Percentiles rank a stretch among this genome's conserved stretches.
Conservation (phyloP, 2,329 filamentous ascomycete species). For the Monosporascus sp. region DNA sequence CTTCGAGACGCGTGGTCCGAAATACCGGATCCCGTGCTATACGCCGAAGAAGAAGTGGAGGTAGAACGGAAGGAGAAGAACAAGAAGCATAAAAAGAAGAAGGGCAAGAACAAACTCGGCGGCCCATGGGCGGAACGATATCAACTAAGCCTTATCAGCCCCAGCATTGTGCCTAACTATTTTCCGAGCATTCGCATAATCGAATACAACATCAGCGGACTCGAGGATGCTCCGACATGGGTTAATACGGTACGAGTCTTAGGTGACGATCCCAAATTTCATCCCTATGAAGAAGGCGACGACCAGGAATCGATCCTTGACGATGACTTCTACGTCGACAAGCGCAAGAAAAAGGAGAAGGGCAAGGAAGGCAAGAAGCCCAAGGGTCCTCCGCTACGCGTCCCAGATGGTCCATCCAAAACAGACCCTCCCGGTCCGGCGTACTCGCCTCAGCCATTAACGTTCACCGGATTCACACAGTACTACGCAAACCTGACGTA, state of each 20-base stretch:
- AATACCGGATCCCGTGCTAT: constrained; percentile 52
- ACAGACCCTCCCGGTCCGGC: constrained; percentile 76
- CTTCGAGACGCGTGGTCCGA: constrained; percentile 73
- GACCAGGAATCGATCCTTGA: constrained; percentile 19
- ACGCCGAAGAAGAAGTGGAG: constrained; percentile 18
- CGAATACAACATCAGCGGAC: constrained; percentile 84
- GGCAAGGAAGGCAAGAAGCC: constrained; percentile 43
- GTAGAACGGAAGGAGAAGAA: constrained; percentile 41
- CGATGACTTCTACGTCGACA: constrained; percentile 23
- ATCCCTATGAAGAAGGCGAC: constrained; percentile 2
- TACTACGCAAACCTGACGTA: constrained; percentile 92
- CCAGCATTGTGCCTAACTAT: constrained; percentile 89
- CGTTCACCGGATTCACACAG: constrained; percentile 76
- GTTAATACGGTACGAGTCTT: constrained; percentile 13
- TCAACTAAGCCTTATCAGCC: constrained; percentile 71
- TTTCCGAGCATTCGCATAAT: constrained; percentile 86
- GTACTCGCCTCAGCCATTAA: constrained; percentile 79
- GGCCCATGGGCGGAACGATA: constrained; percentile 82
- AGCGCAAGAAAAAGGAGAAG: constrained; percentile 41
- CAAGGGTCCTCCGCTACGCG: constrained; percentile 54
- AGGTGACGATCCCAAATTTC: not conserved
- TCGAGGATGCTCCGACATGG: constrained; percentile 55
- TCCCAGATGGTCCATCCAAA: constrained; percentile 70
- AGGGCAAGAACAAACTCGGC: constrained; percentile 63
- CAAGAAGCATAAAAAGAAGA: constrained; percentile 46